These are phyloP conservation scores for Dictyostelium purpureum DNA, from an alignment of 78 protist species.

Conservation along the genomic window DNA sequence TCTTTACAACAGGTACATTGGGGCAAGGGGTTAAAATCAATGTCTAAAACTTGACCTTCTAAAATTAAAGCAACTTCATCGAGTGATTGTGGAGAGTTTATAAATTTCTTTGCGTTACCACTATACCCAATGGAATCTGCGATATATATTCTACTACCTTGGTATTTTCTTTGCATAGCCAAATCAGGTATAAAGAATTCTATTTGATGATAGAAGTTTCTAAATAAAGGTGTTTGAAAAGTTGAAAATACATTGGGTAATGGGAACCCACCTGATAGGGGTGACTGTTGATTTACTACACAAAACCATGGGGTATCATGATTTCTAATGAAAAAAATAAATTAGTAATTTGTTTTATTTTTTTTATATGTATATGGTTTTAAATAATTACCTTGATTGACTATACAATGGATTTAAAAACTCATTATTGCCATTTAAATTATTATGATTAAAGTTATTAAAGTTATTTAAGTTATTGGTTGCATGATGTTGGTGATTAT, in stretches of 20 bases:
- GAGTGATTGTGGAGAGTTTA: slow-evolving; percentile 42
- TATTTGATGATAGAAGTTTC: slow-evolving; percentile 74
- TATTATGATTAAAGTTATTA: background rate
- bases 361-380: background rate
- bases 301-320: slow-evolving; percentile 71
- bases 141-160: slow-evolving; percentile 40
- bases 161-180: slow-evolving; percentile 21
- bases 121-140: slow-evolving; percentile 52
- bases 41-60: slow-evolving; percentile 61
- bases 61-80: slow-evolving; percentile 35
- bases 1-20: slow-evolving; percentile 60
- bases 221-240: slow-evolving; percentile 49
- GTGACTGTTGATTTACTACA: slow-evolving; percentile 3
- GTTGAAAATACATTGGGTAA: slow-evolving; percentile 60
- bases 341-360: background rate
- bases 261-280: slow-evolving; percentile 30
- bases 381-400: background rate
- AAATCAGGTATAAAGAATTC: slow-evolving; percentile 61
- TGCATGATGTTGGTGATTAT: background rate
- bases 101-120: slow-evolving; percentile 64
- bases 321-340: background rate
- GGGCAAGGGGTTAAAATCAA: slow-evolving; percentile 56
- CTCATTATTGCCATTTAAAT: background rate
- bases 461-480: background rate
- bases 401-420: background rate